Conservation (phyloP, 176 grass and related monocot species). For the Stipa capillata region DNA sequence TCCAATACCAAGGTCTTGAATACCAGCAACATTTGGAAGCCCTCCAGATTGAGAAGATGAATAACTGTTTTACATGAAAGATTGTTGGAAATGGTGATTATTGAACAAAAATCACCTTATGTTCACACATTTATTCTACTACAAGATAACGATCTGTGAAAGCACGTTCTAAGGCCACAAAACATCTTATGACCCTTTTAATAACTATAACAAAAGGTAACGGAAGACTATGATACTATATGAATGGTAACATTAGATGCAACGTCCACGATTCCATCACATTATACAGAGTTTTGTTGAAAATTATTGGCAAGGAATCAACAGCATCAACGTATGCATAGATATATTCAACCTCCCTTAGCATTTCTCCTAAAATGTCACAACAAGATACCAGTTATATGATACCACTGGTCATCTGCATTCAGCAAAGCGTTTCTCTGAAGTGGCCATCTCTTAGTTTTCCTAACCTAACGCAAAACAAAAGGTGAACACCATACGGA, state of each 20-base stretch:
- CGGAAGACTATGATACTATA: neutral
- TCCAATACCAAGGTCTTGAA: constrained; percentile 38
- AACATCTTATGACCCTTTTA: neutral
- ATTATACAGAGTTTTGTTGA: neutral
- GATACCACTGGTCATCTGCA: neutral
- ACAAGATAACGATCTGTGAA: neutral
- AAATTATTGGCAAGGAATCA: neutral
- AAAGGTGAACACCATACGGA: neutral
- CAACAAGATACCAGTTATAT: neutral
- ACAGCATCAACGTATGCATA: neutral
- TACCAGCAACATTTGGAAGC: constrained; percentile 31
- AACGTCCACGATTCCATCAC: neutral
- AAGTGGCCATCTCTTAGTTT: neutral
- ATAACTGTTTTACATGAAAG: constrained; percentile 51
- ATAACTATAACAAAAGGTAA: neutral
- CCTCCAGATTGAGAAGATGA: constrained; percentile 75
- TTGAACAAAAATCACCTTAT: neutral
- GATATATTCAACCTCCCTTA: neutral
- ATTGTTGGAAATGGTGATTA: neutral
- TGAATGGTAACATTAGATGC: neutral
- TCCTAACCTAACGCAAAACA: neutral
- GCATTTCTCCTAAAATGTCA: neutral
- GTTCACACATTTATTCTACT: neutral
- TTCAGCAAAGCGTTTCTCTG: neutral
- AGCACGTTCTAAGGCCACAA: neutral